Percentiles rank a stretch among this genome's conserved stretches.
Evolutionary conservation across 768 basidiomycete genomes (phyloP).

Genomic region (Phlebiopsis gigantea): DNA sequence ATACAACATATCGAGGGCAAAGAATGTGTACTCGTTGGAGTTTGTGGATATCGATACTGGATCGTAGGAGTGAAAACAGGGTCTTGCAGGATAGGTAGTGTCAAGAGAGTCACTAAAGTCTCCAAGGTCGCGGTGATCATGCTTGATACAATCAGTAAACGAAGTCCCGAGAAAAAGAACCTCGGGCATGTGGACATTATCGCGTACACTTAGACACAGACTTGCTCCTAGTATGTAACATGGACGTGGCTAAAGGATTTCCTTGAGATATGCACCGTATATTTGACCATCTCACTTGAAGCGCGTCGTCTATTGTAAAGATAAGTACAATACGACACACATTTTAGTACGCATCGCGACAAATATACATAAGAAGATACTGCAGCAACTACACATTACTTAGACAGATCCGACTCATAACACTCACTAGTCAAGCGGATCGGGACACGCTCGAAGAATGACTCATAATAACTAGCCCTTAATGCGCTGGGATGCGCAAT

Average conservation of each 20-base stretch:
- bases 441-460: conserved; percentile 19
- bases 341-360: too few species aligned
- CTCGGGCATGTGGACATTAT: neutral
- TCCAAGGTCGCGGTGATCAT: neutral
- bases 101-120: neutral
- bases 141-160: neutral
- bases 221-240: too few species aligned
- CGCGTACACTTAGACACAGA: too few species aligned
- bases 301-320: too few species aligned
- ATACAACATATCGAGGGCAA: neutral
- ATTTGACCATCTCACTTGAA: too few species aligned
- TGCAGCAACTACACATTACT: neutral
- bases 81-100: neutral
- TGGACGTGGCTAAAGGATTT: too few species aligned
- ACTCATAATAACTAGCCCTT: conserved; percentile 13
- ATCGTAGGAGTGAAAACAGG: neutral
- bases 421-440: conserved; percentile 22
- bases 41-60: neutral
- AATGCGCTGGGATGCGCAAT: conserved; percentile 16
- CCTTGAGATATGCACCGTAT: too few species aligned
- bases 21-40: neutral
- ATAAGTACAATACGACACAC: too few species aligned
- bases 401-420: conserved; percentile 7
- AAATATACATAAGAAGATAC: too few species aligned
- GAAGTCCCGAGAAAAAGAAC: neutral